These are phyloP conservation scores for Bromus sterilis DNA, from an alignment of 176 grass and related monocot species.

Conservation along the genomic window DNA sequence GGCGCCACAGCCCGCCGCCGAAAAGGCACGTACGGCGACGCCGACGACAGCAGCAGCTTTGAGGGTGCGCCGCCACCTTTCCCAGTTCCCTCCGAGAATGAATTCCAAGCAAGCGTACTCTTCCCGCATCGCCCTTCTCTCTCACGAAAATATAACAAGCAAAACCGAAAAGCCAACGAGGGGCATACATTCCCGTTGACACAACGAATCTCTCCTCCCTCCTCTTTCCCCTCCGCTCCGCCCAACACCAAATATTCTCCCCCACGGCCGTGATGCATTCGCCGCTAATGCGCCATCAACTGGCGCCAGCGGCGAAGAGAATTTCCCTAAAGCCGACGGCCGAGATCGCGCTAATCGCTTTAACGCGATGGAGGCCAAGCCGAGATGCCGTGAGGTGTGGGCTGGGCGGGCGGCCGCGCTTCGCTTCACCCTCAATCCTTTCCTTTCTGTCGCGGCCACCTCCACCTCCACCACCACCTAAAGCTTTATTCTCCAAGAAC, in stretches of 20 bases:
- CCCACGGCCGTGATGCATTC: neutral
- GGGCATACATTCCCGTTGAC: conserved; percentile 47
- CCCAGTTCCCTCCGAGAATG: neutral
- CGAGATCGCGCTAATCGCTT: conserved; percentile 21
- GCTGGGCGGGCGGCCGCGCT: conserved; percentile 27
- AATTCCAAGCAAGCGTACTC: conserved; percentile 39
- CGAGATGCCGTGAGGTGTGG: conserved; percentile 47
- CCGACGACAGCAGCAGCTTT: conserved; percentile 15
- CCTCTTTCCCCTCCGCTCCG: neutral
- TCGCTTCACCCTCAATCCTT: conserved; percentile 51
- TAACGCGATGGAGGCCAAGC: neutral
- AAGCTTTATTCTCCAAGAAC: conserved; percentile 55
- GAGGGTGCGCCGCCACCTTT: neutral
- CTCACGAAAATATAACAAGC: neutral
- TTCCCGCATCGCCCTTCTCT: conserved; percentile 33
- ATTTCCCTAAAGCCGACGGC: conserved; percentile 1
- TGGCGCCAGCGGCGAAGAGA: neutral
- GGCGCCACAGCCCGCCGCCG: neutral
- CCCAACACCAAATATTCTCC: conserved; percentile 25
- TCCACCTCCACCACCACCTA: conserved; percentile 1
- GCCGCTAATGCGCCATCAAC: conserved; percentile 35
- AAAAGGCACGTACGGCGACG: conserved; percentile 1
- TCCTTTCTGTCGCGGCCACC: conserved; percentile 57
- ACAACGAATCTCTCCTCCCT: conserved; percentile 47
- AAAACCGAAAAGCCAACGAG: neutral